phyloP scores from a whole-genome alignment of 495 filamentous ascomycete species.

The Cenococcum geophilum region DNA sequence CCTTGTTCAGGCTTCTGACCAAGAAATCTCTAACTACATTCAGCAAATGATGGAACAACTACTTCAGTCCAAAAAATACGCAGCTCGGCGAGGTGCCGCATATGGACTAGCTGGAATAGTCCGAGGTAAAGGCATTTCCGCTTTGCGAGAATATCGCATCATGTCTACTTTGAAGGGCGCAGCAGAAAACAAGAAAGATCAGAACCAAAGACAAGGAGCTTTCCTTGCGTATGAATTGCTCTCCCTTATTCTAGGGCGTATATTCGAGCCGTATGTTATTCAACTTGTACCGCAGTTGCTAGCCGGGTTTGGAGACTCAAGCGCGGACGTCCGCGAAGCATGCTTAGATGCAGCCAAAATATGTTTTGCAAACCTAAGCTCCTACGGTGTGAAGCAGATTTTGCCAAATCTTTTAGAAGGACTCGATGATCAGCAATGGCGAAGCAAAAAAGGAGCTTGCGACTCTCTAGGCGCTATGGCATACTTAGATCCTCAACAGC shows the following conservation, averaged over 20 bases:
- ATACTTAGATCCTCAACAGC: conserved; percentile 89
- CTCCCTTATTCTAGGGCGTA: conserved; percentile 72
- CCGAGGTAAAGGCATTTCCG: conserved; percentile 74
- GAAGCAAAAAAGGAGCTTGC: conserved; percentile 96
- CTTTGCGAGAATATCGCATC: conserved; percentile 77
- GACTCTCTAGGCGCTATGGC: conserved; percentile 96
- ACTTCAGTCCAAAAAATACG: conserved; percentile 79
- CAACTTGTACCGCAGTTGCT: conserved; percentile 90
- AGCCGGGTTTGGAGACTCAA: conserved; percentile 80
- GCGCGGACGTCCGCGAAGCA: conserved; percentile 81
- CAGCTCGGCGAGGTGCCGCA: conserved; percentile 82
- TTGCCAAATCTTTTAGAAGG: conserved; percentile 87
- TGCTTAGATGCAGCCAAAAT: conserved; percentile 90
- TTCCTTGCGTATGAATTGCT: conserved; percentile 87
- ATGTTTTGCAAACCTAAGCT: conserved; percentile 87
- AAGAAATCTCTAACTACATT: conserved; percentile 70
- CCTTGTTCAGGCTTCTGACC: conserved; percentile 70
- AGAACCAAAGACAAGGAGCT: conserved; percentile 80
- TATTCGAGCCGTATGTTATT: conserved; percentile 94
- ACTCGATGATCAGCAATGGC: conserved; percentile 91
- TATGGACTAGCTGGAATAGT: conserved; percentile 92
- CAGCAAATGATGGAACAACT: conserved; percentile 73
- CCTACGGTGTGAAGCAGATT: conserved; percentile 91
- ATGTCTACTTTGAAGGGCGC: conserved; percentile 70
- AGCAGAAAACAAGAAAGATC: conserved; percentile 85